Conservation (phyloP, 1,139 yeast genomes). For the Candida pseudoviswanathii region DNA sequence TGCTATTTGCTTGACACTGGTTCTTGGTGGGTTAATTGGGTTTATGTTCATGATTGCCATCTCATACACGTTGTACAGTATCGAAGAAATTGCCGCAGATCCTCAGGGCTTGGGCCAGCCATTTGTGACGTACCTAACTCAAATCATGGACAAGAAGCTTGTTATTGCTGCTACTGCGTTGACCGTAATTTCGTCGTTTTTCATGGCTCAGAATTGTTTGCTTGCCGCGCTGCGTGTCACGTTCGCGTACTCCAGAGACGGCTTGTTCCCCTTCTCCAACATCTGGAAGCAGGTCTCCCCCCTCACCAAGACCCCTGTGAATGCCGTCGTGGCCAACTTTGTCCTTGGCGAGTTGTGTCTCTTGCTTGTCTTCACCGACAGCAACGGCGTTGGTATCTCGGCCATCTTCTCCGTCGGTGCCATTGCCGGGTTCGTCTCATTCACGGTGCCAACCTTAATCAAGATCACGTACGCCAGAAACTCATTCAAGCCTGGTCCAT, state of each 20-base stretch:
- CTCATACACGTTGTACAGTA: conserved; percentile 62
- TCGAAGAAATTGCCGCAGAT: conserved; percentile 51
- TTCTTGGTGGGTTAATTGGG: conserved; percentile 63
- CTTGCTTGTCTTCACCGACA: conserved; percentile 66
- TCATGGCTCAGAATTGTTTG: conserved; percentile 74
- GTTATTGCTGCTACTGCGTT: conserved; percentile 60
- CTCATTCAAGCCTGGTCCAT: conserved; percentile 66
- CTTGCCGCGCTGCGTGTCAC: conserved; percentile 72
- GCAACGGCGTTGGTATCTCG: conserved; percentile 55
- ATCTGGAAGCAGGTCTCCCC: conserved; percentile 56
- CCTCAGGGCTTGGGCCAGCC: conserved; percentile 65
- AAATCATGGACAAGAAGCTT: conserved; percentile 46
- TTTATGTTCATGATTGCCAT: conserved; percentile 65
- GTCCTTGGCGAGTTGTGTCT: conserved; percentile 58
- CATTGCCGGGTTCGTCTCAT: conserved; percentile 70
- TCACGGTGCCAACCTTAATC: conserved; percentile 65
- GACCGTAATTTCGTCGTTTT: conserved; percentile 60
- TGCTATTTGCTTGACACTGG: conserved; percentile 67
- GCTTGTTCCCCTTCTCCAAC: conserved; percentile 63
- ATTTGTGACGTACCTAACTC: conserved; percentile 58
- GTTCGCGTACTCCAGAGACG: conserved; percentile 71
- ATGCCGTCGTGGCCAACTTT: conserved; percentile 70
- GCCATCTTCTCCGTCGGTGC: conserved; percentile 82
- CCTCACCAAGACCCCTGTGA: conserved; percentile 64
- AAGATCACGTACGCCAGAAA: conserved; percentile 59